Conservation (phyloP, 306 rosid species). For the Bauhinia variegata region DNA sequence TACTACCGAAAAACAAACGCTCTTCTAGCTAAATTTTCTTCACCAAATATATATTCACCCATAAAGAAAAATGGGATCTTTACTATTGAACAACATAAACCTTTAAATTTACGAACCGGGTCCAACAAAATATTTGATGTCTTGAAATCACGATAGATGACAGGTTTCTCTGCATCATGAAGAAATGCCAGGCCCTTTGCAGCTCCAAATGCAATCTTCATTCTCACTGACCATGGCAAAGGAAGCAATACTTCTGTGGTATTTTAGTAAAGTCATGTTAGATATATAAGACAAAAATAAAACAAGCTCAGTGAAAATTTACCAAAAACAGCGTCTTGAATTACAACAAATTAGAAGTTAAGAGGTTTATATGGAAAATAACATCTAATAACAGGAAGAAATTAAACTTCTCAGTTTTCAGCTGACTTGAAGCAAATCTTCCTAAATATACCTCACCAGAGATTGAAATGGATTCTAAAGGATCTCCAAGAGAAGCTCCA, state of each 20-base stretch:
- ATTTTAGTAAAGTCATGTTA: conserved; percentile 20
- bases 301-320: conserved; percentile 15
- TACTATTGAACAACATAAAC: background rate
- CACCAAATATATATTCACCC: background rate
- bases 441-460: too few relatives aligned
- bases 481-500: background rate
- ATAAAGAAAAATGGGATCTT: background rate
- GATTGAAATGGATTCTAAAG: background rate
- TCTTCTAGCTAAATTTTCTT: background rate
- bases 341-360: background rate
- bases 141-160: conserved; percentile 96
- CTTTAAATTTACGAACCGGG: conserved; percentile 51
- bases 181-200: conserved; percentile 98
- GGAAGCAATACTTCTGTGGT: conserved; percentile 85
- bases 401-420: background rate
- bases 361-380: background rate
- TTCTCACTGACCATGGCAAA: conserved; percentile 93
- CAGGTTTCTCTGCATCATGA: conserved; percentile 95
- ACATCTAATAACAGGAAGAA: background rate
- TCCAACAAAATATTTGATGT: conserved; percentile 92
- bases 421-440: background rate
- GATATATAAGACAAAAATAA: conserved; percentile 18
- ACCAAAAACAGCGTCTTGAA: background rate
- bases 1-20: background rate
- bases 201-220: conserved; percentile 95